Conservation (phyloP, 768 basidiomycete genomes). For the Calocera viscosa region DNA sequence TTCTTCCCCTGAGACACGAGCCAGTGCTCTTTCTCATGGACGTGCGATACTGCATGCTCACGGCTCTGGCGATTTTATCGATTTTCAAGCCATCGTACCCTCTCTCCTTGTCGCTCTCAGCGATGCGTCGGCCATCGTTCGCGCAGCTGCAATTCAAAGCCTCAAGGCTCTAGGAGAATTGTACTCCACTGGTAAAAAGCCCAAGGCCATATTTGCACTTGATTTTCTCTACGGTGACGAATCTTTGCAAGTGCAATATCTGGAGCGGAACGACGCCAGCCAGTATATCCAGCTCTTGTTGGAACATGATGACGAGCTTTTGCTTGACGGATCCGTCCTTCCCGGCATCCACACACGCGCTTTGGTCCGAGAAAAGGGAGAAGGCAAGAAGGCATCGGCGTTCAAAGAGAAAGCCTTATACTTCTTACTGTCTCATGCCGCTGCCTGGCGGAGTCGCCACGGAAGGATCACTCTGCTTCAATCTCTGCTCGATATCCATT, state of each 20-base stretch:
- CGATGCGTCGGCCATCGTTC: conserved; percentile 32
- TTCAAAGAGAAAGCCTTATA: conserved; percentile 61
- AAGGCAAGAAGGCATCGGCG: conserved; percentile 44
- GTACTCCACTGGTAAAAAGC: conserved; percentile 29
- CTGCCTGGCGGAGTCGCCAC: conserved; percentile 38
- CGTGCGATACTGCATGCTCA: conserved; percentile 72
- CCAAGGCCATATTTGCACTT: conserved; percentile 52
- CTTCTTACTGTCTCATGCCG: conserved; percentile 68
- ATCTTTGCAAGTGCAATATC: conserved; percentile 46
- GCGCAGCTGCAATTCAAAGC: conserved; percentile 45
- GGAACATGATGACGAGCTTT: conserved; percentile 14
- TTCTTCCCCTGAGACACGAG: background rate
- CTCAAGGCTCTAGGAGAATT: conserved; percentile 37
- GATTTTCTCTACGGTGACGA: conserved; percentile 56
- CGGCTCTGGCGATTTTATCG: conserved; percentile 38
- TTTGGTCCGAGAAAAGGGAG: conserved; percentile 35
- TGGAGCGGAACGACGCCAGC: conserved; percentile 51
- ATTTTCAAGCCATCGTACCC: conserved; percentile 72
- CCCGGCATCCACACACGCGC: conserved; percentile 48
- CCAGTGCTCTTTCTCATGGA: conserved; percentile 53
- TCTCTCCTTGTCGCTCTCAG: conserved; percentile 52
- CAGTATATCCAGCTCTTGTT: conserved; percentile 35
- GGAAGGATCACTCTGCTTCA: conserved; percentile 46
- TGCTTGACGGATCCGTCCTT: conserved; percentile 39
- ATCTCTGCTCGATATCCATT: conserved; percentile 36